Percentiles rank a stretch among this genome's conserved stretches.
phyloP scores from a whole-genome alignment of 1,139 yeast genomes.

The Oligophagozyma castellii region DNA sequence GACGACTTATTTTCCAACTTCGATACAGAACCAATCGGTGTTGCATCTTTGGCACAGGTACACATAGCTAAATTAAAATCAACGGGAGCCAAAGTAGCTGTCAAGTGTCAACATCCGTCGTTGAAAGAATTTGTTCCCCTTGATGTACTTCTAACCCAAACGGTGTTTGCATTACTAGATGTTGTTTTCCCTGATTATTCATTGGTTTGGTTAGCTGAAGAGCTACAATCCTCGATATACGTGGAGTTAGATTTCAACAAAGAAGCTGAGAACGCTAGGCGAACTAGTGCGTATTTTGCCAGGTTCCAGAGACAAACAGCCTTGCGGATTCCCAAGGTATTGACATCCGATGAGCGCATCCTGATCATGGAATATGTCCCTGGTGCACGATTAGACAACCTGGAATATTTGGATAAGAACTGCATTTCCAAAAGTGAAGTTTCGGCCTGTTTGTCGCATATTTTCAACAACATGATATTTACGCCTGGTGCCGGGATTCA shows the following conservation, averaged over 20 bases:
- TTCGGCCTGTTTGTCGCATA: constrained; percentile 73
- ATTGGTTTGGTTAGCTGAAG: constrained; percentile 86
- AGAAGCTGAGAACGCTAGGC: constrained; percentile 71
- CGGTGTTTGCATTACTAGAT: constrained; percentile 63
- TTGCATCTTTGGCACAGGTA: constrained; percentile 93
- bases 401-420: constrained; percentile 46
- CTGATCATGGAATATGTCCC: constrained; percentile 78
- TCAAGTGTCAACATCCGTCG: constrained; percentile 88
- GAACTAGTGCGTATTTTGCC: constrained; percentile 52
- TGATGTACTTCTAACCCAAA: constrained; percentile 65
- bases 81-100: constrained; percentile 61
- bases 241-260: constrained; percentile 79
- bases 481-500: constrained; percentile 85
- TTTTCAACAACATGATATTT: constrained; percentile 90
- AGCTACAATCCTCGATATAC: constrained; percentile 69
- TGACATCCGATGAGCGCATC: constrained; percentile 54
- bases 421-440: constrained; percentile 66
- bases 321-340: constrained; percentile 60
- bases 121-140: constrained; percentile 79
- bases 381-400: constrained; percentile 75
- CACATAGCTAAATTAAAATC: constrained; percentile 56
- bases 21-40: constrained; percentile 69
- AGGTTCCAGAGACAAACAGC: constrained; percentile 51
- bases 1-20: constrained; percentile 59
- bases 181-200: constrained; percentile 88